Evolutionary conservation across 768 basidiomycete species (phyloP), one percentile per base, ranked within the genome.

Genomic region (Pulveroboletus sp.): DNA sequence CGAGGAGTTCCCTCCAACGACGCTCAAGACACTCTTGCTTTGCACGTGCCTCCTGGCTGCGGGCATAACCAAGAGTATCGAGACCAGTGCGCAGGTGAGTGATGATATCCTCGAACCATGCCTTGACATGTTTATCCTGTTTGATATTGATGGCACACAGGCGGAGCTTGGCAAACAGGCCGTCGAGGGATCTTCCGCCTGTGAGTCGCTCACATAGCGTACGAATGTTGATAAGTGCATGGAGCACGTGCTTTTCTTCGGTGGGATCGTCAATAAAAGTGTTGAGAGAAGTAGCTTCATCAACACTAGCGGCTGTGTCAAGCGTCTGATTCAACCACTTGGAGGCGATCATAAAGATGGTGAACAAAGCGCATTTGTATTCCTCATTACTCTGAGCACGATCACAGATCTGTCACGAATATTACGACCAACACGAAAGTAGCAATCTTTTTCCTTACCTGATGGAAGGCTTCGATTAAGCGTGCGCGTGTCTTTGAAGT

Each of bases 201-300:
- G 83, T 75, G 18, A 83, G 65, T 10, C 85, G 84, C 56, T 82
- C 77, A 35, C 78, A 60, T n/a, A 76, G 65, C 5, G 55, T 57
- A 32, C 68, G 68, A 0, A 77, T 51, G 31, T 64, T 63, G 11
- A 64, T 54, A 26, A 88, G 65, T 3, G 80, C 82, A 35, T 74
- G 72, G 40, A 76, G 69, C 26, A 86, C 62, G 54, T 85, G 82
- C 59, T 85, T 76, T 44, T 82, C 83, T 4, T 77, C 72, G 0
- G 83, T 80, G 15, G 81, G 76, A 44, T 89, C 85, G 8, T 77
- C 62, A 47, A 87, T 72, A 59, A 87, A 77, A 2, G 73, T 72
- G 12, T 76, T 72, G 32, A 88, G 70, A 0, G 78, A 76, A 24
- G 73, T 68, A 1, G 65, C 56, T 37, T 72, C 61, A 48, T 76